Percentiles rank a stretch among this genome's conserved stretches.
These are phyloP conservation scores for Eucalyptus viminalis DNA, from an alignment of 345 rosid species.

Conservation along the genomic window DNA sequence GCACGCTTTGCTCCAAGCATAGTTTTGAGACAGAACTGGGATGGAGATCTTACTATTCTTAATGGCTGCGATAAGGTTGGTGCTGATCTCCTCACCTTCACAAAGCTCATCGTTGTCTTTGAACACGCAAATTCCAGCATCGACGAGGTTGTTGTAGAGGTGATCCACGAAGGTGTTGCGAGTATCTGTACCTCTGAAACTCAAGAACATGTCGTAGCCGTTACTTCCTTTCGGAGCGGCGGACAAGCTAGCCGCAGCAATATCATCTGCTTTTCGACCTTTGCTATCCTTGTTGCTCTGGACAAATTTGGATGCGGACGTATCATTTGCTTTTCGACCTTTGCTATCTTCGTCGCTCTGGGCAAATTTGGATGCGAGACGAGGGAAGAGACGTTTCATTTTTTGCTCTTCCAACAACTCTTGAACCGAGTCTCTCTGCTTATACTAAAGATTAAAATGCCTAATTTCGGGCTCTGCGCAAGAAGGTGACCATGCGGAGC, in stretches of 20 bases:
- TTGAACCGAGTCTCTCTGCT: no score
- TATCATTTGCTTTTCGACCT: no score
- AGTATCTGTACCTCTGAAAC: not conserved
- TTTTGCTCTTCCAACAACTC: fast-evolving
- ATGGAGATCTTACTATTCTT: no score
- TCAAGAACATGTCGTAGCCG: fast-evolving
- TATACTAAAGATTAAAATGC: not conserved
- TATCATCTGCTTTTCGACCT: no score
- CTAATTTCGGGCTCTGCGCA: not conserved
- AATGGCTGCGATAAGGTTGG: not conserved
- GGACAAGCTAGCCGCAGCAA: fast-evolving
- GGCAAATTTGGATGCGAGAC: no score
- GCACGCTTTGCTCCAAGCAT: no score
- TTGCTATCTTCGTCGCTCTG: fast-evolving
- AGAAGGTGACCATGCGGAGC: not conserved
- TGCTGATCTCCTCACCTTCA: not conserved
- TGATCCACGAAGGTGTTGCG: not conserved
- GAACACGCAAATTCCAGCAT: not conserved
- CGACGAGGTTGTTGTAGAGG: not conserved
- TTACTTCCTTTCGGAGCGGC: not conserved
- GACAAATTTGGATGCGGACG: no score
- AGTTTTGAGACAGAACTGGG: no score
- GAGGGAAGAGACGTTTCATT: no score
- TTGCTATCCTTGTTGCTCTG: no score
- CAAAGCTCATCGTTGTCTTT: not conserved